Percentiles rank a stretch among this genome's conserved stretches.
Evolutionary conservation across 495 filamentous ascomycete genomes (phyloP).

Genomic region (Symbiotaphrina buchneri): DNA sequence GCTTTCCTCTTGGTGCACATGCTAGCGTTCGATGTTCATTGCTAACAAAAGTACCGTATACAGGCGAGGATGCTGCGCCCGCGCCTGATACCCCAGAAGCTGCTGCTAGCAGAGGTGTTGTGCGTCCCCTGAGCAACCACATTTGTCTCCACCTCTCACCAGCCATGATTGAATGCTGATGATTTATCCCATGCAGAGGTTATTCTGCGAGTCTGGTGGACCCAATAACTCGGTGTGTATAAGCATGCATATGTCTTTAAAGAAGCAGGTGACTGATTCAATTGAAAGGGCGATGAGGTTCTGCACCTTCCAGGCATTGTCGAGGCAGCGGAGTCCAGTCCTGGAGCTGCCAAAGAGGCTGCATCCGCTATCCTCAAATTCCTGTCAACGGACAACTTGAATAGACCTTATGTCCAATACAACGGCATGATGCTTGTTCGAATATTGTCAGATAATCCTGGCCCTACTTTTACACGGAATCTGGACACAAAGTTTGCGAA

Average conservation of each 20-base stretch:
- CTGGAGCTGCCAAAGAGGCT: conserved; percentile 57
- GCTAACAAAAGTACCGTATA: conserved; percentile 1
- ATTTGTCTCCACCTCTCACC: neutral
- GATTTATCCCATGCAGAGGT: conserved; percentile 15
- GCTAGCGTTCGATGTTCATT: neutral
- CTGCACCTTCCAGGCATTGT: conserved; percentile 88
- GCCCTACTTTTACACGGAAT: conserved; percentile 67
- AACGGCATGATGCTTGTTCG: conserved; percentile 92
- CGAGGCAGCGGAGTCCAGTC: conserved; percentile 81
- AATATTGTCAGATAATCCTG: conserved; percentile 84
- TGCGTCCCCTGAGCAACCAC: conserved; percentile 10
- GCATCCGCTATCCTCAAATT: conserved; percentile 62
- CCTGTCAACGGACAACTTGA: conserved; percentile 40
- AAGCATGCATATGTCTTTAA: conserved; percentile 9
- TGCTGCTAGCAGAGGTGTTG: conserved; percentile 28
- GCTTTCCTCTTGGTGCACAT: neutral
- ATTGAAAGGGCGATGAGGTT: conserved; percentile 55
- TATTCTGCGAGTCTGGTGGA: conserved; percentile 62
- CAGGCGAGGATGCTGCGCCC: conserved; percentile 3
- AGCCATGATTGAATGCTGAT: conserved; percentile 4
- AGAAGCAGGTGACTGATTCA: neutral
- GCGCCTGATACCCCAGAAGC: conserved; percentile 29
- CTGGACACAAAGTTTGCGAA: conserved; percentile 61
- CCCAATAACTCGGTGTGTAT: conserved; percentile 31
- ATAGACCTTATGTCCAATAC: conserved; percentile 55